Conservation (phyloP, 2,329 filamentous ascomycete species). For the Arthroderma sp. region DNA sequence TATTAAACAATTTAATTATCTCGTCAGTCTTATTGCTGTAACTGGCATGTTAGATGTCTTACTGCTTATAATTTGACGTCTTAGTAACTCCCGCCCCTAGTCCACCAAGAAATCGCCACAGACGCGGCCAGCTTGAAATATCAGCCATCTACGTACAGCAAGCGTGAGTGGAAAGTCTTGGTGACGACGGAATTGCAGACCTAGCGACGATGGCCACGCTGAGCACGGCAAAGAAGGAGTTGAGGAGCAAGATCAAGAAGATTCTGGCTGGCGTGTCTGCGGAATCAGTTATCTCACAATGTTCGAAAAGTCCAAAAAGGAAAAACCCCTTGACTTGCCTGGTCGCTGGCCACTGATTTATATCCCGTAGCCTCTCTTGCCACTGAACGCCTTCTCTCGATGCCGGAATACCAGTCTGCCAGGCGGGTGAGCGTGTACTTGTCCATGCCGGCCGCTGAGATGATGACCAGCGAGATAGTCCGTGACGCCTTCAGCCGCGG, state of each 20-base stretch:
- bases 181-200: too few species aligned
- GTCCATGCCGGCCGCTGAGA: constrained; percentile 80
- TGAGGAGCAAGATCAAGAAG: constrained; percentile 59
- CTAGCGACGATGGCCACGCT: constrained; percentile 39
- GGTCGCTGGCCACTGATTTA: constrained; percentile 13
- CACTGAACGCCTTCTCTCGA: constrained; percentile 51
- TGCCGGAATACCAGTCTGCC: constrained; percentile 65
- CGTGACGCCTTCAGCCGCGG: constrained; percentile 62
- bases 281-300: constrained; percentile 56
- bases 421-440: constrained; percentile 73
- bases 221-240: constrained; percentile 59
- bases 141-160: too few species aligned
- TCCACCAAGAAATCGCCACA: too few species aligned
- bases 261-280: constrained; percentile 49
- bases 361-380: constrained; percentile 48
- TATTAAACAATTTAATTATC: too few species aligned
- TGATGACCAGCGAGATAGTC: constrained; percentile 73
- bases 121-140: too few species aligned
- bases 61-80: too few species aligned
- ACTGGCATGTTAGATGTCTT: too few species aligned
- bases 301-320: too few species aligned
- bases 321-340: background rate
- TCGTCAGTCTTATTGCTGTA: too few species aligned
- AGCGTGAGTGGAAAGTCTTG: too few species aligned
- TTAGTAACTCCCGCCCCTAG: too few species aligned